Base-by-base conservation (phyloP, 2,329 filamentous ascomycete species). In the Diaporthe caulivora region DNA sequence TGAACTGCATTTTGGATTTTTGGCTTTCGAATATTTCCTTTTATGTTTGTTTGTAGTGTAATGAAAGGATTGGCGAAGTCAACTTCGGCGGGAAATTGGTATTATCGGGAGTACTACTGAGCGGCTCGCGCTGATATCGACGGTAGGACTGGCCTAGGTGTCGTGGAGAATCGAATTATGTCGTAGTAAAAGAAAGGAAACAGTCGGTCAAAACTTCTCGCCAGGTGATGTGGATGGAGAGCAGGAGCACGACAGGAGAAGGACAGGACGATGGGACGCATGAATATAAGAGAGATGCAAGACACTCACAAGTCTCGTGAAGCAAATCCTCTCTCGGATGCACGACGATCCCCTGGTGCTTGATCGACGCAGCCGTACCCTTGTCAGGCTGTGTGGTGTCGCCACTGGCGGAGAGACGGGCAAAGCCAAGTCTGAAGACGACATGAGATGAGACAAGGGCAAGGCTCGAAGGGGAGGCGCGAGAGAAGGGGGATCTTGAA, bases 1-100 rank as follows among this genome's bases (percentile, higher is more conserved):
- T 81, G 83, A 88, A 86, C 75, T 87, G 85, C 89, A 91, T 91
- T 76, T 84, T 88, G 83, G 78, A 75, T 74, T 79, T 76, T 74
- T 77, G 58, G 2, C 6, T 40, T 72, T 74, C 2, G 34, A 29
- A 21, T 21, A 37, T n/a, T n/a, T n/a, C n/a, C 3, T 18, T 34
- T 24, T 29, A 37, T 18, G n/a, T n/a, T 44, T 60, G 70, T 70
- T 76, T 76, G 74, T 64, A 58, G 76, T 58, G 51, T 57, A 74
- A 62, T 40, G 72, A 74, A 18, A 54, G 71, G 57, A 62, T 53
- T n/a, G 71, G 47, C 71, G 65, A 73, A 70, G 71, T 73, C 71
- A 70, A 73, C 65, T 73, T 70, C 71, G 58, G 51, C 57, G 51
- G 34, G 11, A 53, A 26, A 29, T 53, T 67, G 47, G 44, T 51